Percentiles rank a stretch among this genome's conserved stretches.
Evolutionary conservation across 1,284 basidiomycete genomes (phyloP).

Genomic region (Cryptococcus jaspeensis): DNA sequence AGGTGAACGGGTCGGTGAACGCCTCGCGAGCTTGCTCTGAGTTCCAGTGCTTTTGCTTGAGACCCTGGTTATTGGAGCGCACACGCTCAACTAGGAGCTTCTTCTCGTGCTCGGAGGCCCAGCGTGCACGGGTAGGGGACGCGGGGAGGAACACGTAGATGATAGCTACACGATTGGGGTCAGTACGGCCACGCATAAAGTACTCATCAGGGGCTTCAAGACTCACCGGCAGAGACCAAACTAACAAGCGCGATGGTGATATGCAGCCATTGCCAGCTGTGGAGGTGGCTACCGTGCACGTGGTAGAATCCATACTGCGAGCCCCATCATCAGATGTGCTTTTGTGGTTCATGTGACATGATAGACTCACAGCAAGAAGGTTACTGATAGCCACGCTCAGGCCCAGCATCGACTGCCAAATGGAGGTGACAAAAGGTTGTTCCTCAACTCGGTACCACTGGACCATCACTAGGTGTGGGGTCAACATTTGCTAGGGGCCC

Average conservation of each 20-base stretch:
- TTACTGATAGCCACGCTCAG: constrained; percentile 1
- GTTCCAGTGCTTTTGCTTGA: constrained; percentile 31
- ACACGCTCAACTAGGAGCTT: constrained; percentile 36
- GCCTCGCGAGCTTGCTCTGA: constrained; percentile 30
- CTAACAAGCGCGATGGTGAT: constrained; percentile 27
- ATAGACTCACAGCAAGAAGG: constrained; percentile 6
- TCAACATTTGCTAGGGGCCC: not conserved
- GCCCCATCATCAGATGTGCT: no score
- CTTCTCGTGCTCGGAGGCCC: constrained; percentile 32
- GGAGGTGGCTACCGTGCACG: constrained; percentile 14
- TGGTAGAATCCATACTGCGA: constrained; percentile 33
- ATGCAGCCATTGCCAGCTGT: constrained; percentile 37
- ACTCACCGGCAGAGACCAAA: constrained; percentile 18
- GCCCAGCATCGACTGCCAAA: constrained; percentile 25
- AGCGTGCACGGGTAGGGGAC: constrained; percentile 30
- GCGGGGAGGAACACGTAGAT: constrained; percentile 34
- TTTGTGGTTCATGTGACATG: constrained; percentile 2
- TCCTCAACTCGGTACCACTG: constrained; percentile 29
- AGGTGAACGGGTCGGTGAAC: constrained; percentile 30
- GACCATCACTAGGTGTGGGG: constrained; percentile 25
- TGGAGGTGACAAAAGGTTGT: constrained; percentile 19
- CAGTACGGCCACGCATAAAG: not conserved
- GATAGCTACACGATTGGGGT: constrained; percentile 9
- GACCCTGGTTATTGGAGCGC: constrained; percentile 38
- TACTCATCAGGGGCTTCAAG: not conserved